Evolutionary conservation across 495 filamentous ascomycete species (phyloP).

Genomic region (Pyronema omphalodes): DNA sequence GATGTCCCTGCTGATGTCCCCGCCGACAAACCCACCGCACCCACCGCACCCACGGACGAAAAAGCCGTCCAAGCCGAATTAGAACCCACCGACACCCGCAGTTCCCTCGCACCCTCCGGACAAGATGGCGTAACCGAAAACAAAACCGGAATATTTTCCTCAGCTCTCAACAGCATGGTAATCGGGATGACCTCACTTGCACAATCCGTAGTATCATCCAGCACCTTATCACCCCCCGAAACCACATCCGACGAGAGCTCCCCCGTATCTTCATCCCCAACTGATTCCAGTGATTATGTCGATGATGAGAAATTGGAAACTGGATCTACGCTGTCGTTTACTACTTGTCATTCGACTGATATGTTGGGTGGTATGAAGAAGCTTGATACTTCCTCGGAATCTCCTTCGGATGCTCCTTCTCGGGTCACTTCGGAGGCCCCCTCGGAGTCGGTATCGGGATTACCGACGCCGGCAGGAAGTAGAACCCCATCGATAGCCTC

Average conservation of each 20-base stretch:
- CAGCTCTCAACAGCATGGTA: constrained; percentile 6
- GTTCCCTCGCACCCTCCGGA: too few relatives aligned
- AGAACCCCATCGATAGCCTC: constrained; percentile 8
- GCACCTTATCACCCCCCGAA: not conserved
- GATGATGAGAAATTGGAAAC: constrained; percentile 5
- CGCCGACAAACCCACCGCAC: too few relatives aligned
- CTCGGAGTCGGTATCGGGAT: too few relatives aligned
- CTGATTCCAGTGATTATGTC: constrained; percentile 2
- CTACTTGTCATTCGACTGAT: constrained; percentile 9
- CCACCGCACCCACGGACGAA: too few relatives aligned
- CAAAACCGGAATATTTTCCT: not conserved
- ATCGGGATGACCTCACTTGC: constrained; percentile 7
- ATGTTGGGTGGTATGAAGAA: too few relatives aligned
- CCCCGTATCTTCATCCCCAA: not conserved
- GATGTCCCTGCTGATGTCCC: too few relatives aligned
- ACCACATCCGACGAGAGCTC: constrained; percentile 4
- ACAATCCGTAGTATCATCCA: constrained; percentile 6
- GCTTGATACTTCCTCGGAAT: too few relatives aligned
- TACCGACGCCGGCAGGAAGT: constrained; percentile 4
- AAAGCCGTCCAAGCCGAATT: too few relatives aligned
- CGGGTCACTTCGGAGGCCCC: too few relatives aligned
- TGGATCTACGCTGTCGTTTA: constrained; percentile 11
- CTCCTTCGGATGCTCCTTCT: too few relatives aligned
- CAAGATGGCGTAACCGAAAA: not conserved
- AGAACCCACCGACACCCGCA: too few relatives aligned